Evolutionary conservation across 371 early-diverging fungal genomes (phyloP), one percentile per base, ranked within the genome.

Genomic region (Apophysomyces variabilis): DNA sequence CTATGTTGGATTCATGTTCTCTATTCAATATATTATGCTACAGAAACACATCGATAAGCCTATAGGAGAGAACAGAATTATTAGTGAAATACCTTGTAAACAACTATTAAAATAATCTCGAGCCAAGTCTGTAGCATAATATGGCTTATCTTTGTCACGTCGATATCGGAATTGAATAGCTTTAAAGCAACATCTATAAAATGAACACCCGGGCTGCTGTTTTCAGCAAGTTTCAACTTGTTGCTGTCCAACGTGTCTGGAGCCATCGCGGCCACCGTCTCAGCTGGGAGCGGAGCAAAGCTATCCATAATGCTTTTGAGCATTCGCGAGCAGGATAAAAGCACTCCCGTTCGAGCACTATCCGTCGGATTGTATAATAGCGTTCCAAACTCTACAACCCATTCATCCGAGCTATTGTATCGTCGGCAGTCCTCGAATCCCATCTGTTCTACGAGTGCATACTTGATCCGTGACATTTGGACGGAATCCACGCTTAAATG

Each of bases 81-180:
- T 64, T 69, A 65, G 2, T 76, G 3, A 26, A 26, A 26, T 76
- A 70, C 85, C 80, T 88, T 88, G 75, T 88, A 88, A 4, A 88
- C 70, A 14, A 86, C 80, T 57, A 88, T 80, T 54, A 86, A 36
- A 14, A 85, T 59, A 6, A 80, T 77, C 36, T 88, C 88, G 5
- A 88, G 74, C 88, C 88, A 88, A 26, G 73, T 74, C 50, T 78
- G 84, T 37, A 88, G 73, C 66, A 79, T 73, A 58, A 81, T 64
- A 65, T 84, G 84, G 18, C 74, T 81, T 5, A 84, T 35, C 45
- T 63, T 63, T 11, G 80, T 71, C 37, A 84, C 66, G 58, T 84
- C 80, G 0, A 81, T 59, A 8, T 73, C 75, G 13, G 85, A 82
- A 58, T 78, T 72, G 41, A 84, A 74, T 58, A 82, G 68, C n/a